Evolutionary conservation across 2,329 filamentous ascomycete genomes (phyloP), one percentile per base, ranked within the genome.

Genomic region (Nannizziopsis arthrosporioides): DNA sequence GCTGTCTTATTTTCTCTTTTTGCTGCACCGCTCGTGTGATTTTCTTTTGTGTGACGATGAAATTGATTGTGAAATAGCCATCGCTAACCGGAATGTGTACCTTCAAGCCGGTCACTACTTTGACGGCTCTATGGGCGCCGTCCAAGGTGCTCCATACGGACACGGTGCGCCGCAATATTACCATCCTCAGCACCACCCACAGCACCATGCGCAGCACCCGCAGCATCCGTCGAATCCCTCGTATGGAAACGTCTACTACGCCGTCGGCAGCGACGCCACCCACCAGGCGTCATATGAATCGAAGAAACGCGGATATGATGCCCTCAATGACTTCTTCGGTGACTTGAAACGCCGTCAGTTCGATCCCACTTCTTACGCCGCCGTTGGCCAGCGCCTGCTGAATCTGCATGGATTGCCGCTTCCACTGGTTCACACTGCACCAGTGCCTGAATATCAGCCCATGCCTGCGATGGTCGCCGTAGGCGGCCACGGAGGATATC

Each of bases 281-380:
- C 82, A 83, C 61, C 74, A 79, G 40, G 68, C 66, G 17, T 63
- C 73, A 9, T 79, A 83, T 60, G 85, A 90, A 61, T 76, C 80
- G 56, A 80, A 85, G 61, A 92, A 90, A 71, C 85, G 88, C 53
- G 80, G 80, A n/a, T 85, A 83, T 57, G 88, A 95, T 60, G 84
- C 85, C 50, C 73, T 95, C 51, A 90, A 94, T 62, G 87, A 94
- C 63, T 94, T 96, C 71, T 94, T 96, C 56, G 86, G 85, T 56
- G 87, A 85, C 63, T 81, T 88, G 57, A 96, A 95, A 75, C 85
- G 89, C 59, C 84, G 88, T 61, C 81, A 88, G 58, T 84, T 96
- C 56, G 87, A 96, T 63, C 85, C 89, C 2, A 76, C 76, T 47
- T 92, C 84, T n/a, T 96, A 95, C 67, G 77, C 84, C 49, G 85